Evolutionary conservation across 345 rosid species (phyloP).

Genomic region (Salix udensis): DNA sequence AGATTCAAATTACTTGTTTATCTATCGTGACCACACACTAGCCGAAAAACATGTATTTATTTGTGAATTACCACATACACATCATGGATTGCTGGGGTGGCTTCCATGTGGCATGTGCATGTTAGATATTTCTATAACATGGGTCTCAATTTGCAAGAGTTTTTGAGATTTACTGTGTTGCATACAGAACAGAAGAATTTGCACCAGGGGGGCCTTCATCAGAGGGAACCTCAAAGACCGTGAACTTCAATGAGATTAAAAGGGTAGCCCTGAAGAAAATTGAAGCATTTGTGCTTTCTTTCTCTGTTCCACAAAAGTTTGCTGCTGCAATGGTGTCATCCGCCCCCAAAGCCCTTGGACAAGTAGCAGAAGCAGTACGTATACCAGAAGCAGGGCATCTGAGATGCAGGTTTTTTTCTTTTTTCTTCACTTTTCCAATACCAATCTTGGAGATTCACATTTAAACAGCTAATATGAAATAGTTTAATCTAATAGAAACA

Average conservation of each 20-base stretch:
- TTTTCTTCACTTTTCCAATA: background rate
- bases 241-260: slow-evolving; percentile 13
- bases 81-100: too few relatives aligned
- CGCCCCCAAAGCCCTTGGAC: slow-evolving; percentile 24
- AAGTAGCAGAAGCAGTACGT: slow-evolving; percentile 24
- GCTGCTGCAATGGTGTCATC: slow-evolving; percentile 13
- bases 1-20: background rate
- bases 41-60: background rate
- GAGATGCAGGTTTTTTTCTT: slow-evolving; percentile 34
- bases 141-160: background rate
- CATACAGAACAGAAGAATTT: slow-evolving; percentile 36
- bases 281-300: slow-evolving; percentile 29
- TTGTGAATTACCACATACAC: background rate
- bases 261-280: slow-evolving; percentile 30
- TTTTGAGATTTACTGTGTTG: background rate
- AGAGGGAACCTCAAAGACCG: slow-evolving; percentile 18
- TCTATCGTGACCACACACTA: background rate
- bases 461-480: too few relatives aligned
- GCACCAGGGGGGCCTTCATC: slow-evolving; percentile 11
- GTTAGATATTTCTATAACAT: background rate
- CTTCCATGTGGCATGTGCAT: too few relatives aligned
- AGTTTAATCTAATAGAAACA: background rate
- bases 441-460: background rate
- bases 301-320: slow-evolving; percentile 22
- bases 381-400: slow-evolving; percentile 39